Evolutionary conservation across 176 grass and related monocot genomes (phyloP), one percentile per base, ranked within the genome.

Genomic region (Ananas comosus): DNA sequence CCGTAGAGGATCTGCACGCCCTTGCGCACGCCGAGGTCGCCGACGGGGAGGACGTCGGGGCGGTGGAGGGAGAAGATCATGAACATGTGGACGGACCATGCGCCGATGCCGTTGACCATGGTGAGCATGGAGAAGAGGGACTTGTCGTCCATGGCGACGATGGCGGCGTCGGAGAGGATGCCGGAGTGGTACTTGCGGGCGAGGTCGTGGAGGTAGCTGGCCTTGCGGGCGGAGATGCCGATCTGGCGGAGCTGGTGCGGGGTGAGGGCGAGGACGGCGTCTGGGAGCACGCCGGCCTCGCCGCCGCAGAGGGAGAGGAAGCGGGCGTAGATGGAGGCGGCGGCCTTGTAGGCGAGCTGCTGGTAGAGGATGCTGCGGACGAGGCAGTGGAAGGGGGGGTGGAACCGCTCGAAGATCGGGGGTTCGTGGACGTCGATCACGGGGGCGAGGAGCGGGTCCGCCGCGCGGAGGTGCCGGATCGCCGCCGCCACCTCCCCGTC

Each of bases 41-140:
- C 90, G 0, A 86, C 68, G 1, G 94, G 94, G 66, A 99, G 94
- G 68, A 99, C 94, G 17, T 99, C 90, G 16, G 94, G 94, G 63
- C 94, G 89, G 12, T 86, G 87, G 1, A 99, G 84, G 33, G 89
- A 91, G 72, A 93, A 99, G 48, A 99, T 99, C 94, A 99, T 99
- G 82, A 99, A 99, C 94, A 99, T 99, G 69, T 99, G 94, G 59
- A 99, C 94, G 19, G 86, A 93, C 94, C 94, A 99, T 3, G 84
- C 78, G 48, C 94, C 94, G 63, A 99, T 91, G 33, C 94, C 94
- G 71, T 87, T 97, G 68, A 97, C 93, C 93, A 92, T 97, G 75
- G 93, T 97, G 10, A 97, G 81, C 93, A 97, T 99, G 64, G 89
- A 65, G 69, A 91, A 91, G 54, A 99, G 33, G 33, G 33, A 42